Conservation (phyloP, 164 flowering plant genomes). For the Piper betle region DNA sequence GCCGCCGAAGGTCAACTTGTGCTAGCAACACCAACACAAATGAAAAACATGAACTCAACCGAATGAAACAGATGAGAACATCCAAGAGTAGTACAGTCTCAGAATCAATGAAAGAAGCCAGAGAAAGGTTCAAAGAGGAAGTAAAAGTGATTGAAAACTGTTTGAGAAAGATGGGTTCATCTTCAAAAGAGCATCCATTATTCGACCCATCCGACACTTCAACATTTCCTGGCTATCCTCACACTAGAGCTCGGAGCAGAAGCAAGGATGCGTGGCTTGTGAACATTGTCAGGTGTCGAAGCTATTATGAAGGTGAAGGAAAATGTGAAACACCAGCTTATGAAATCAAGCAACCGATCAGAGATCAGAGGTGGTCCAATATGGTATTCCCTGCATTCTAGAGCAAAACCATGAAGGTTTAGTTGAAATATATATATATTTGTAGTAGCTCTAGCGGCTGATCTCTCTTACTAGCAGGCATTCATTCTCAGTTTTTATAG, state of each 20-base stretch:
- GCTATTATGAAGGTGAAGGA: slow-evolving; percentile 10
- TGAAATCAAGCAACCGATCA: slow-evolving; percentile 8
- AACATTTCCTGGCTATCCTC: slow-evolving; percentile 19
- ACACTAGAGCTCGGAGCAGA: slow-evolving; percentile 13
- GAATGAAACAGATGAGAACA: slow-evolving; percentile 1
- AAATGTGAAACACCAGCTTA: slow-evolving; percentile 33
- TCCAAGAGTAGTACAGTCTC: slow-evolving; percentile 10
- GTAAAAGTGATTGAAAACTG: slow-evolving; percentile 40
- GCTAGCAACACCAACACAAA: neutral
- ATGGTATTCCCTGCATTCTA: no score
- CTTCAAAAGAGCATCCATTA: slow-evolving; percentile 30
- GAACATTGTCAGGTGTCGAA: slow-evolving; percentile 5
- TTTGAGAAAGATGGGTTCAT: slow-evolving; percentile 19
- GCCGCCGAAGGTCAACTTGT: slow-evolving; percentile 20
- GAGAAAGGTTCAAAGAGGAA: slow-evolving; percentile 47
- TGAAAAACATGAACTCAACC: neutral
- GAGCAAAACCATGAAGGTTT: no score
- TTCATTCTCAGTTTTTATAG: no score
- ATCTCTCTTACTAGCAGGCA: no score
- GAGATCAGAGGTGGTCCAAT: slow-evolving; percentile 5
- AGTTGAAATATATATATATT: no score
- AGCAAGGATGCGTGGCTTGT: slow-evolving; percentile 16
- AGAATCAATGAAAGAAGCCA: slow-evolving; percentile 24
- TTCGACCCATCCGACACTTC: slow-evolving; percentile 29
- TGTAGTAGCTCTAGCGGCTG: no score